These are phyloP conservation scores for Dactylonectria estremocensis DNA, from an alignment of 2,329 filamentous ascomycete genomes.

Conservation along the genomic window DNA sequence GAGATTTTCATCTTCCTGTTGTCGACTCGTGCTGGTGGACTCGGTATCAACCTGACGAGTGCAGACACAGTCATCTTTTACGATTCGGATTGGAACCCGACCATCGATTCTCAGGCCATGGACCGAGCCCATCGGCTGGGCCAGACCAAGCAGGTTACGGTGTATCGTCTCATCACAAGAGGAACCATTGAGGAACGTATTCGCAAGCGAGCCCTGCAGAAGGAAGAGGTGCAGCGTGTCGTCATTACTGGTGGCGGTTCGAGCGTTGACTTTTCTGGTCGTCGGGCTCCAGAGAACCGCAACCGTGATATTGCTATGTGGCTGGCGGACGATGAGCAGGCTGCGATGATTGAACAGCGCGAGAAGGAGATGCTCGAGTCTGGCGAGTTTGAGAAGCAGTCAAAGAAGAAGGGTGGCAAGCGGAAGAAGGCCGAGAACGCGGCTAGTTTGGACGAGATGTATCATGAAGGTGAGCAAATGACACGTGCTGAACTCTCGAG, in stretches of 20 bases:
- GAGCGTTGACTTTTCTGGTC: constrained; percentile 96
- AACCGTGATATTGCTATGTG: constrained; percentile 99
- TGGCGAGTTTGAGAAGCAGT: constrained; percentile 76
- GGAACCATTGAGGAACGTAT: constrained; percentile 99
- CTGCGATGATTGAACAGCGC: constrained; percentile 91
- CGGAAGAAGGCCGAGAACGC: constrained; percentile 70
- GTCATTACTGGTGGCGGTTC: constrained; percentile 94
- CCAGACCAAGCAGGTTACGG: constrained; percentile 95
- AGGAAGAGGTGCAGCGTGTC: constrained; percentile 98
- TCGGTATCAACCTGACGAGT: constrained; percentile 97
- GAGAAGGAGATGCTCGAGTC: constrained; percentile 88
- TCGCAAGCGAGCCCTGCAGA: constrained; percentile 95
- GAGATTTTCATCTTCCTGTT: constrained; percentile 98
- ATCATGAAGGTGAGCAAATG: constrained; percentile 91
- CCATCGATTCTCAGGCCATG: constrained; percentile 99
- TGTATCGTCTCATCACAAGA: constrained; percentile 96
- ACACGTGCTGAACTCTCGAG: not conserved
- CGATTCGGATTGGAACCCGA: constrained; percentile 99
- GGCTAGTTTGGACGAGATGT: constrained; percentile 94
- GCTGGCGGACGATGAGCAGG: constrained; percentile 97
- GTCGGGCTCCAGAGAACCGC: constrained; percentile 87
- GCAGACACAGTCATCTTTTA: constrained; percentile 99
- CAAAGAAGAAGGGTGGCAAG: constrained; percentile 72
- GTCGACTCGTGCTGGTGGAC: constrained; percentile 95
- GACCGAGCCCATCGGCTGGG: constrained; percentile 98